A percentile compares a stretch with the other conserved stretches of the same genome.
phyloP scores from a whole-genome alignment of 2,329 filamentous ascomycete genomes.

The Rhinocladiella mackenziei region DNA sequence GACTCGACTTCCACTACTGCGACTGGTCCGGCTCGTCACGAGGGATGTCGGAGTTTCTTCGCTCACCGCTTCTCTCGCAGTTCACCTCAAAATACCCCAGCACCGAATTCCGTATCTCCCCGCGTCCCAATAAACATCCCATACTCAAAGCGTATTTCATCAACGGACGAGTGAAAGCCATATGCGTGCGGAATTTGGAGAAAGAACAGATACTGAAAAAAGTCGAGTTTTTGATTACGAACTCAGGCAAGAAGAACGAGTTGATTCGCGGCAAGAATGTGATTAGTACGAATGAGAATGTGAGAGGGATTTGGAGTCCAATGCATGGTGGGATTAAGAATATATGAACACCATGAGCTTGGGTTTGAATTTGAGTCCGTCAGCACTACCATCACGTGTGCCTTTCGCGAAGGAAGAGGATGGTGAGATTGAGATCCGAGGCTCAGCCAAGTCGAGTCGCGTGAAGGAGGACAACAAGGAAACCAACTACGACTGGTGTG shows the following conservation, averaged over 20 bases:
- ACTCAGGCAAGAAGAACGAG: constrained; percentile 49
- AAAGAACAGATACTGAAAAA: constrained; percentile 77
- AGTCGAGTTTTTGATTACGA: constrained; percentile 49
- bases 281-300: constrained; percentile 59
- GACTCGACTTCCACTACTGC: constrained; percentile 94
- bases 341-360: constrained; percentile 44
- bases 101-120: constrained; percentile 88
- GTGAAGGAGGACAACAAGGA: too few species aligned
- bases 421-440: too few species aligned
- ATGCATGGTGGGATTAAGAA: constrained; percentile 55
- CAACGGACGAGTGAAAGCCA: constrained; percentile 78
- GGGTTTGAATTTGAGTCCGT: too few species aligned
- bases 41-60: constrained; percentile 74
- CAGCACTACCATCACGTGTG: too few species aligned
- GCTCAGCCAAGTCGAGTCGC: too few species aligned
- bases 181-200: constrained; percentile 85
- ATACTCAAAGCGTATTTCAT: constrained; percentile 87
- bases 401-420: too few species aligned
- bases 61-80: constrained; percentile 54
- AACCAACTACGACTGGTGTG: too few species aligned
- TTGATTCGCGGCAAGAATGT: constrained; percentile 55
- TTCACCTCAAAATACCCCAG: constrained; percentile 81
- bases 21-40: constrained; percentile 89
- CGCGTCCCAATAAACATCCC: constrained; percentile 83
- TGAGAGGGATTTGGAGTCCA: constrained; percentile 62